phyloP scores from a whole-genome alignment of 305 asterid genomes.

The Solanum aculeatissimum region DNA sequence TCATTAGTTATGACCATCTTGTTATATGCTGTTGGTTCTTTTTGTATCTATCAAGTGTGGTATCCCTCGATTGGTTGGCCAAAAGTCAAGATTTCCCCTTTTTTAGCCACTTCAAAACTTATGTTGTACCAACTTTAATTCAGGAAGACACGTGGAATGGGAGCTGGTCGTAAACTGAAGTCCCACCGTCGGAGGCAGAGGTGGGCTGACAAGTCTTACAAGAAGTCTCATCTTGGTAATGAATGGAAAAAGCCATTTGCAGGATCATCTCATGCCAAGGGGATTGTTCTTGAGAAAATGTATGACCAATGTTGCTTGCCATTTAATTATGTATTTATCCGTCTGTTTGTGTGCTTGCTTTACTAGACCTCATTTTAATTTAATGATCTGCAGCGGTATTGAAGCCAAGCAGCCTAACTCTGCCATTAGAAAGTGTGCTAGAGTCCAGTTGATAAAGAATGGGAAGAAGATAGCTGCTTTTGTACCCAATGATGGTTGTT shows the following conservation, averaged over 20 bases:
- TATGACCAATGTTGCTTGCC: conserved; percentile 3
- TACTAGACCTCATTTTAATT: neutral
- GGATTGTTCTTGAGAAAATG: conserved; percentile 66
- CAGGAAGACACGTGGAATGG: neutral
- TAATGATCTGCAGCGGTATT: neutral
- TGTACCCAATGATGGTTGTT: conserved; percentile 54
- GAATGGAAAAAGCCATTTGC: conserved; percentile 69
- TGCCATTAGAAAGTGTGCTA: neutral
- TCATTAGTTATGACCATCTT: neutral
- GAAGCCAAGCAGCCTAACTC: conserved; percentile 1
- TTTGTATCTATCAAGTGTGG: neutral
- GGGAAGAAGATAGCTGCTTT: conserved; percentile 58
- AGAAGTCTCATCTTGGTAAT: conserved; percentile 62
- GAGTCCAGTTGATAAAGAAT: conserved; percentile 8
- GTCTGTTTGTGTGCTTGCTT: neutral
- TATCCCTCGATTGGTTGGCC: neutral
- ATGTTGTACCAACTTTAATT: neutral
- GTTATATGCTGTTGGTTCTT: neutral
- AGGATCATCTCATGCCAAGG: conserved; percentile 65
- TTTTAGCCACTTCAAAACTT: neutral
- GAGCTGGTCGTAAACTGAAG: conserved; percentile 27
- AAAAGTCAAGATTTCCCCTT: neutral
- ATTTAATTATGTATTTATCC: neutral
- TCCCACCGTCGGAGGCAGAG: conserved; percentile 46
- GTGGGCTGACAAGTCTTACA: conserved; percentile 65